Evolutionary conservation across 139 green algal genomes (phyloP).

Genomic region (Chlorella sorokiniana): DNA sequence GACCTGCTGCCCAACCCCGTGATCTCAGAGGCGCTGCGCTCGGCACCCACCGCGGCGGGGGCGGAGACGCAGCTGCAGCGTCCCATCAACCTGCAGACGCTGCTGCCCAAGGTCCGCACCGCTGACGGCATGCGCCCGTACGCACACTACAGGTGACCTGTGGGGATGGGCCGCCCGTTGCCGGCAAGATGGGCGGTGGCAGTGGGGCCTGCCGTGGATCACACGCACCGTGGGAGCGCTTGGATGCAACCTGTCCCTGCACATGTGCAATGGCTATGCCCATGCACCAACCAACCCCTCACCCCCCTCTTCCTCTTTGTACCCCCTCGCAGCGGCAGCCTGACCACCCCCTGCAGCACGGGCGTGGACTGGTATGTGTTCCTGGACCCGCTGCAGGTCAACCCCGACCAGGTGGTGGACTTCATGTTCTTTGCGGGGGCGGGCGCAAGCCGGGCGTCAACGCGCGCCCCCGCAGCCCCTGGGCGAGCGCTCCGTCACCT

Average conservation of each 20-base stretch:
- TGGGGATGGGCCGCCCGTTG: neutral
- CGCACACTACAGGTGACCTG: slow-evolving; percentile 62
- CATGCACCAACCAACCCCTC: neutral
- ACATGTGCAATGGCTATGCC: too few relatives aligned
- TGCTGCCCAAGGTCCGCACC: slow-evolving; percentile 53
- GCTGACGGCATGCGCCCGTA: slow-evolving; percentile 42
- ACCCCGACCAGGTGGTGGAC: slow-evolving; percentile 30
- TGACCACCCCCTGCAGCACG: slow-evolving; percentile 81
- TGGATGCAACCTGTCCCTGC: too few relatives aligned
- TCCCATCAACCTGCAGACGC: slow-evolving; percentile 52
- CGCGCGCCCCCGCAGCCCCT: slow-evolving; percentile 28
- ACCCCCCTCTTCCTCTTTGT: neutral
- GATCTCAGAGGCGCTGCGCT: slow-evolving; percentile 12
- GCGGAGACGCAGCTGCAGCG: slow-evolving; percentile 18
- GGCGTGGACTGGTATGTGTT: slow-evolving; percentile 39
- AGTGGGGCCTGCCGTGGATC: neutral
- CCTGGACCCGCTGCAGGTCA: slow-evolving; percentile 34
- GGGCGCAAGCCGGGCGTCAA: slow-evolving; percentile 2
- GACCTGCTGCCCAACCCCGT: slow-evolving; percentile 10
- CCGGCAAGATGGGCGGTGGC: neutral
- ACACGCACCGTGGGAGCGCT: too few relatives aligned
- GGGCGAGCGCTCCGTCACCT: slow-evolving; percentile 10
- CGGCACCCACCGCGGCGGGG: neutral
- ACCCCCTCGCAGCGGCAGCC: slow-evolving; percentile 51
- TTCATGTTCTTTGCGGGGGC: slow-evolving; percentile 29